These are phyloP conservation scores for Myrica gale DNA, from an alignment of 306 rosid genomes.

Conservation along the genomic window DNA sequence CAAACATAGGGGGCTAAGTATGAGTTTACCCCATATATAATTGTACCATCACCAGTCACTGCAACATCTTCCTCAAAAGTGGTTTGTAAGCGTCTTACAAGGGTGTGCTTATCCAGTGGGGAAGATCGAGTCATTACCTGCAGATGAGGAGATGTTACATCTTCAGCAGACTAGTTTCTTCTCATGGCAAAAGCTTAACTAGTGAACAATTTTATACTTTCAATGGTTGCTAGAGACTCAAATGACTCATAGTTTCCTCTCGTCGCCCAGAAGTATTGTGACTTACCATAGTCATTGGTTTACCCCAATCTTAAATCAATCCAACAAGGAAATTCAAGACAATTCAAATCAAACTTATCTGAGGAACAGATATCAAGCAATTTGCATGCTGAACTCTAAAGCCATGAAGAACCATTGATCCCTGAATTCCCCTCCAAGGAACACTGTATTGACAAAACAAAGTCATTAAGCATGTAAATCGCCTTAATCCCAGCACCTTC, in stretches of 20 bases:
- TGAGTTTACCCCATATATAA: too few species aligned
- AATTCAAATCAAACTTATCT: neutral
- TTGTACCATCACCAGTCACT: conserved; percentile 98
- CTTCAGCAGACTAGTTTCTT: conserved; percentile 24
- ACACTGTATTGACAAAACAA: conserved; percentile 12
- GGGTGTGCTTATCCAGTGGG: conserved; percentile 93
- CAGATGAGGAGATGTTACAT: conserved; percentile 27
- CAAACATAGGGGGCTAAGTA: too few species aligned
- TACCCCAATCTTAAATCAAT: conserved; percentile 11
- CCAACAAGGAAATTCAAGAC: neutral
- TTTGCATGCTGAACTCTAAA: neutral
- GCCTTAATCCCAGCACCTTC: too few species aligned
- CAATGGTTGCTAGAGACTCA: conserved; percentile 13
- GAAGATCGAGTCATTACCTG: conserved; percentile 98
- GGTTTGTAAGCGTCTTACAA: conserved; percentile 76
- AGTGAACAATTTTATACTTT: conserved; percentile 18
- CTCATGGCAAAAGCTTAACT: neutral
- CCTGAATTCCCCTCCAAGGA: neutral
- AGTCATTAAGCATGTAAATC: conserved; percentile 18
- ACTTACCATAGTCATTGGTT: conserved; percentile 3
- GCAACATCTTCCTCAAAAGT: conserved; percentile 93
- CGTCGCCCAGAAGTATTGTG: neutral
- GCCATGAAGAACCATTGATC: neutral
- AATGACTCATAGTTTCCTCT: conserved; percentile 8
- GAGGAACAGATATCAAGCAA: neutral